A percentile compares a stretch with the other conserved stretches of the same genome.
These are phyloP conservation scores for Podaxis sp. DNA, from an alignment of 768 basidiomycete species.

Conservation along the genomic window DNA sequence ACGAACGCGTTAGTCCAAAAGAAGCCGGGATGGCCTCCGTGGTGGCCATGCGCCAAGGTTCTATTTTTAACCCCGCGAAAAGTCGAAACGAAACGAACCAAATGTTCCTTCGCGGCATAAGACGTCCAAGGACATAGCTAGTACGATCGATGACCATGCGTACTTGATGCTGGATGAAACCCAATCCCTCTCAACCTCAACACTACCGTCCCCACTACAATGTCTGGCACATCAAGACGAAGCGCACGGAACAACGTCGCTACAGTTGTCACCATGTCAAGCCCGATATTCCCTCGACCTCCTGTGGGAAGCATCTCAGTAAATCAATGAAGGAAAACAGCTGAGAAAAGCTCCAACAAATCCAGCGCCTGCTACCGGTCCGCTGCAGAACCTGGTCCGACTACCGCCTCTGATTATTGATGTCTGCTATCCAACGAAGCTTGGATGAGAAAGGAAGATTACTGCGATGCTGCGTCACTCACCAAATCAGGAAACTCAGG, in stretches of 20 bases:
- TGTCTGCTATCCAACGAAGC: background rate
- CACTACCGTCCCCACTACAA: no score
- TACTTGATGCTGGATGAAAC: no score
- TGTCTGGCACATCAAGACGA: background rate
- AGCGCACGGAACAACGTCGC: background rate
- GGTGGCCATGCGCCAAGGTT: no score
- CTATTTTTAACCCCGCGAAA: no score
- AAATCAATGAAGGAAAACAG: background rate
- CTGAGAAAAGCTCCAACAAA: background rate
- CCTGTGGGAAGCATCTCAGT: background rate
- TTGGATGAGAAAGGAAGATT: background rate
- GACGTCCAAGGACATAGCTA: no score
- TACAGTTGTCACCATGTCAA: background rate
- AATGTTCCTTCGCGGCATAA: no score
- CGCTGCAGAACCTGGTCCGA: background rate
- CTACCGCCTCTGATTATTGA: background rate
- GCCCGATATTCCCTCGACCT: conserved; percentile 9
- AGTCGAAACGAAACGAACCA: no score
- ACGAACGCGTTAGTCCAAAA: no score
- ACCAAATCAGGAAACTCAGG: background rate
- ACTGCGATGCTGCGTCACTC: background rate
- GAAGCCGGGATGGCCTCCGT: no score
- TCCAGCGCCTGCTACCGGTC: background rate
- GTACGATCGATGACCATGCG: no score
- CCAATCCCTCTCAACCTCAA: background rate